Percentiles rank a stretch among this genome's conserved stretches.
phyloP scores from a whole-genome alignment of 2,329 filamentous ascomycete species.

The Thelonectria olida region DNA sequence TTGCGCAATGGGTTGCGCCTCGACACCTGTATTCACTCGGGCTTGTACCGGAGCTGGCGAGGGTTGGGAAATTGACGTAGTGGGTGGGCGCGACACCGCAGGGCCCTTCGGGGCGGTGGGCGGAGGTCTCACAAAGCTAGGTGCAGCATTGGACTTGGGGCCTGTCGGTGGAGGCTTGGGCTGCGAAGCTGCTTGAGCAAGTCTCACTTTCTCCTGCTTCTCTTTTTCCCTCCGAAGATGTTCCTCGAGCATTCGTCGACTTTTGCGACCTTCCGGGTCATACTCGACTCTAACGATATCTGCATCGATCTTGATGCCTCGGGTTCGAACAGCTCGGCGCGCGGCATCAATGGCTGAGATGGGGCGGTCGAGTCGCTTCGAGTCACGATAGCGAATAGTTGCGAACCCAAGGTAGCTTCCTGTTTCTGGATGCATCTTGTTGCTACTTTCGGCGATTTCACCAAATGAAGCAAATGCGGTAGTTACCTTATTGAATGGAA shows the following conservation, averaged over 20 bases:
- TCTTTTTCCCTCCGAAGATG: conserved; percentile 75
- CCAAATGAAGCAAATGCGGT: conserved; percentile 83
- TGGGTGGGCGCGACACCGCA: conserved; percentile 61
- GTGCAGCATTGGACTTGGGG: conserved; percentile 44
- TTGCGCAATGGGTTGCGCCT: conserved; percentile 71
- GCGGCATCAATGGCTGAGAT: conserved; percentile 82
- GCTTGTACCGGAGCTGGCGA: conserved; percentile 37
- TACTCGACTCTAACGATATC: conserved; percentile 83
- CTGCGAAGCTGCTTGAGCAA: conserved; percentile 41
- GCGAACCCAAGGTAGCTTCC: conserved; percentile 95
- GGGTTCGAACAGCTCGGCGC: conserved; percentile 78
- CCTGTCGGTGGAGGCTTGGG: conserved; percentile 50
- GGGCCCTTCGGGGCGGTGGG: conserved; percentile 90
- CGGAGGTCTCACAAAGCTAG: conserved; percentile 62
- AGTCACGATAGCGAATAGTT: conserved; percentile 87
- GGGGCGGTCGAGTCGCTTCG: conserved; percentile 54
- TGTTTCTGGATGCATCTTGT: conserved; percentile 94
- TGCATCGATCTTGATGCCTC: conserved; percentile 82
- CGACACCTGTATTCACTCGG: conserved; percentile 61
- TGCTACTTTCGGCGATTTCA: conserved; percentile 89
- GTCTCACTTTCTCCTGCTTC: conserved; percentile 57
- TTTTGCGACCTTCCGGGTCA: conserved; percentile 88
- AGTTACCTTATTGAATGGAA: conserved; percentile 79
- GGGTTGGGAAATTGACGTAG: conserved; percentile 41
- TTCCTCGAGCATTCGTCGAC: conserved; percentile 79